Conservation (phyloP, 2,329 filamentous ascomycete genomes). For the Pestalotiopsis sp. region DNA sequence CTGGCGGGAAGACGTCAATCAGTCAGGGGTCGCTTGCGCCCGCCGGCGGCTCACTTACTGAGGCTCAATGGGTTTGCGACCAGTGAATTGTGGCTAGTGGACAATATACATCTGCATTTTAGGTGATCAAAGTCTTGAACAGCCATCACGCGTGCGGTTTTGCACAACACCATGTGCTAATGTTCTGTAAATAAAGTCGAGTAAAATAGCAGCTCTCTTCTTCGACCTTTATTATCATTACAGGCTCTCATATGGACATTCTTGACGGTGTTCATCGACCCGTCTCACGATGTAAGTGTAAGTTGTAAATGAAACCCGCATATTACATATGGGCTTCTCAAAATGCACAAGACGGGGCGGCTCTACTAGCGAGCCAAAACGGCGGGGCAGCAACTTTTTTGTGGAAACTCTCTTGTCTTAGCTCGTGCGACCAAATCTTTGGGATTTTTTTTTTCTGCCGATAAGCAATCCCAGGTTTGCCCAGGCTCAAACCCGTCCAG, state of each 20-base stretch:
- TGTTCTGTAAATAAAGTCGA: too few relatives aligned
- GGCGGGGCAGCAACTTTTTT: not conserved
- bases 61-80: not conserved
- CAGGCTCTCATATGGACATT: too few relatives aligned
- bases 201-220: too few relatives aligned
- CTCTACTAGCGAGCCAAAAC: not conserved
- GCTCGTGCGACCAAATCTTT: not conserved
- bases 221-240: too few relatives aligned
- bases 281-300: not conserved
- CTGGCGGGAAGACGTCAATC: not conserved
- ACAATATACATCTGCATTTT: not conserved
- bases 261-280: too few relatives aligned
- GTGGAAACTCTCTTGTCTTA: not conserved
- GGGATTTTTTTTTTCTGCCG: not conserved
- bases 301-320: not conserved
- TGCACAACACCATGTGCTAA: too few relatives aligned
- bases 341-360: not conserved
- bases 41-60: not conserved
- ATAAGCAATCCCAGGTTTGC: not conserved
- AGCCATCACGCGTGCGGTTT: not conserved
- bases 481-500: not conserved
- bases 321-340: not conserved
- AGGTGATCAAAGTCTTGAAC: not conserved
- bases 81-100: slow-evolving; percentile 8
- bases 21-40: not conserved